These are phyloP conservation scores for Tuber calosporum DNA, from an alignment of 495 filamentous ascomycete species.

Conservation along the genomic window DNA sequence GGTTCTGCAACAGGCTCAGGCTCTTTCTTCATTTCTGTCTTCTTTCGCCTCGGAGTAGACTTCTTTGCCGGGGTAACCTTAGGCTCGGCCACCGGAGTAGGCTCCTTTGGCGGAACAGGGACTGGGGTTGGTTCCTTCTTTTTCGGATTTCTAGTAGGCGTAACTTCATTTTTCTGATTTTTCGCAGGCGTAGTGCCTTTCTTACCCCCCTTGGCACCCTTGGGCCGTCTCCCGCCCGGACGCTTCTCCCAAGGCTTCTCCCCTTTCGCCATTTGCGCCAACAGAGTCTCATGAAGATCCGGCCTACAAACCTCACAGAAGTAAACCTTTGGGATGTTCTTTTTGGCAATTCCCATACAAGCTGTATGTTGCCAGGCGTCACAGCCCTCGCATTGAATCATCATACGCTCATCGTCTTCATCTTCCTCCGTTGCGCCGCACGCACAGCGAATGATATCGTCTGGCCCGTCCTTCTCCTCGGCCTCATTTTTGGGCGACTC, in stretches of 20 bases:
- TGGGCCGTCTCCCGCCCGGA: constrained; percentile 18
- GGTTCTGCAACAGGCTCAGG: not conserved
- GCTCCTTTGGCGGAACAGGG: constrained; percentile 12
- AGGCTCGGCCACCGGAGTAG: constrained; percentile 3
- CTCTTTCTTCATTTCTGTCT: constrained; percentile 11
- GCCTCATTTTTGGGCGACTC: constrained; percentile 53
- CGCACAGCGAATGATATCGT: constrained; percentile 80
- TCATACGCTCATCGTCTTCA: constrained; percentile 69
- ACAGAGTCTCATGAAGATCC: constrained; percentile 65
- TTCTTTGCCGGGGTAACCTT: constrained; percentile 27
- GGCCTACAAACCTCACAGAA: constrained; percentile 86
- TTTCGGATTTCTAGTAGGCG: constrained; percentile 22
- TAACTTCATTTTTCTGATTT: constrained; percentile 23
- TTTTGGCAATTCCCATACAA: constrained; percentile 80
- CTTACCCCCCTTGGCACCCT: constrained; percentile 15
- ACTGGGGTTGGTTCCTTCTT: constrained; percentile 27
- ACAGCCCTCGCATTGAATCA: constrained; percentile 86
- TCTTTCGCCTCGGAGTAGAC: constrained; percentile 18
- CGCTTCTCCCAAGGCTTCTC: constrained; percentile 80
- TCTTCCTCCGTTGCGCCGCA: constrained; percentile 83
- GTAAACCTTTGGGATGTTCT: constrained; percentile 67
- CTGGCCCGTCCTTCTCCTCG: constrained; percentile 53
- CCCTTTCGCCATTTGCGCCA: constrained; percentile 65
- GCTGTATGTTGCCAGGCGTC: constrained; percentile 93
- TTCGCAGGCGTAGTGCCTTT: constrained; percentile 28